A percentile compares a stretch with the other conserved stretches of the same genome.
phyloP scores from a whole-genome alignment of 2,329 filamentous ascomycete genomes.

The Sporothrix dimorphospora region DNA sequence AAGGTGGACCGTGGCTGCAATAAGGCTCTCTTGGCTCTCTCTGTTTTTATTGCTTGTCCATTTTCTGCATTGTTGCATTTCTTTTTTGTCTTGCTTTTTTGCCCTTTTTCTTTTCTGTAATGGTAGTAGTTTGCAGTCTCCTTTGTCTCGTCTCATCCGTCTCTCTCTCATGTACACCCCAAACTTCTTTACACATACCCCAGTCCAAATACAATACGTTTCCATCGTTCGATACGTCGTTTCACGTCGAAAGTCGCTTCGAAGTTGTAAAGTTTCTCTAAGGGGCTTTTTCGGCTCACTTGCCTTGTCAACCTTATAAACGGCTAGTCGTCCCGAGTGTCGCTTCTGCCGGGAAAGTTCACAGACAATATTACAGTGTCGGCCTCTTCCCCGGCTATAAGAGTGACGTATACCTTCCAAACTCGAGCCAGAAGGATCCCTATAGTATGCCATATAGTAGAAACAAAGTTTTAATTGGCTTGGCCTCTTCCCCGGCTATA shows the following conservation, averaged over 20 bases:
- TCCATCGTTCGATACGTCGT: not conserved
- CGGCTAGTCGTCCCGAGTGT: not conserved
- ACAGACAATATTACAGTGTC: not conserved
- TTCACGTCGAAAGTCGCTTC: not conserved
- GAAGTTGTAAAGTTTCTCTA: not conserved
- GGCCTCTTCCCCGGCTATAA: not conserved
- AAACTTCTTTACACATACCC: slow-evolving; percentile 3
- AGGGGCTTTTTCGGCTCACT: not conserved
- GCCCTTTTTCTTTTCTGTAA: not conserved
- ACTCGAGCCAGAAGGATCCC: not conserved
- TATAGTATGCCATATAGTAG: not conserved
- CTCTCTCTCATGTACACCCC: not conserved
- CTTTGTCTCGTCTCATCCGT: not conserved
- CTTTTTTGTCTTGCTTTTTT: not conserved
- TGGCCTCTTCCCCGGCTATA: slow-evolving; percentile 7
- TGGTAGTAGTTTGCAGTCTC: not conserved
- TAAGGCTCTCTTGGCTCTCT: not conserved
- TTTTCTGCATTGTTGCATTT: not conserved
- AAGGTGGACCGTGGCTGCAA: not conserved
- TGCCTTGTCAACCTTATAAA: not conserved
- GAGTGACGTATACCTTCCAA: not conserved
- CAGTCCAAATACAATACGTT: not conserved
- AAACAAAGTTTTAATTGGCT: too few species aligned
- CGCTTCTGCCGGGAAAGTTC: not conserved
- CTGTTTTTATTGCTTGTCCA: not conserved